Evolutionary conservation across 345 rosid species (phyloP).

Genomic region (Eucalyptus regnans): DNA sequence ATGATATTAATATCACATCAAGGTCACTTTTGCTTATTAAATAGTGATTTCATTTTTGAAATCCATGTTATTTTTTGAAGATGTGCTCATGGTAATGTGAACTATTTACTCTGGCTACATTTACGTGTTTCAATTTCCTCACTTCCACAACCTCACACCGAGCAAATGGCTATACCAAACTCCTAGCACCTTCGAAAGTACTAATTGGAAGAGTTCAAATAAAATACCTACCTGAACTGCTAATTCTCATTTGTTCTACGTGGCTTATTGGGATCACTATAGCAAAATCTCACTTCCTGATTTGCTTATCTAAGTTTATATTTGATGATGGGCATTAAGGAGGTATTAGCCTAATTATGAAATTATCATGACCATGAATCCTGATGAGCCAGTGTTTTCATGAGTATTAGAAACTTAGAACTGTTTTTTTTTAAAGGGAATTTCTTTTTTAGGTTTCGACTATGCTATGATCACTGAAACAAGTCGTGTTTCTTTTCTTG

Average conservation of each 20-base stretch:
- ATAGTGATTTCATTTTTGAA: not conserved
- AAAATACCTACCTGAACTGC: not conserved
- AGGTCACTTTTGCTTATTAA: not conserved
- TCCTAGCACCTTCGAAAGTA: not conserved
- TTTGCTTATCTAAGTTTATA: not conserved
- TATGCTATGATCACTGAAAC: not conserved
- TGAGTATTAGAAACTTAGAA: not conserved
- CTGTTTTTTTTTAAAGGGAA: not conserved
- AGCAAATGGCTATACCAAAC: not conserved
- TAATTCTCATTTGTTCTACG: not conserved
- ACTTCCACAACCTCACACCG: not conserved
- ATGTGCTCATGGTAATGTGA: not conserved
- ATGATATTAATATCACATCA: not conserved
- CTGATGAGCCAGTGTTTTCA: not conserved
- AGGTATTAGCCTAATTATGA: not conserved
- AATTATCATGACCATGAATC: not conserved
- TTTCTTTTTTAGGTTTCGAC: not conserved
- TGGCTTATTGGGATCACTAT: not conserved
- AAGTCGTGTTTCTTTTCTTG: not conserved
- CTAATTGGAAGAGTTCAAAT: not conserved
- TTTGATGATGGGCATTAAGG: not conserved
- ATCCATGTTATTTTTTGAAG: not conserved
- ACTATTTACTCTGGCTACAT: not conserved
- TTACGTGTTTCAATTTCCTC: not conserved
- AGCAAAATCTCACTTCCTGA: not conserved